Percentiles rank a stretch among this genome's conserved stretches.
Evolutionary conservation across 2,329 filamentous ascomycete genomes (phyloP).

Genomic region (Aspergillus sp.): DNA sequence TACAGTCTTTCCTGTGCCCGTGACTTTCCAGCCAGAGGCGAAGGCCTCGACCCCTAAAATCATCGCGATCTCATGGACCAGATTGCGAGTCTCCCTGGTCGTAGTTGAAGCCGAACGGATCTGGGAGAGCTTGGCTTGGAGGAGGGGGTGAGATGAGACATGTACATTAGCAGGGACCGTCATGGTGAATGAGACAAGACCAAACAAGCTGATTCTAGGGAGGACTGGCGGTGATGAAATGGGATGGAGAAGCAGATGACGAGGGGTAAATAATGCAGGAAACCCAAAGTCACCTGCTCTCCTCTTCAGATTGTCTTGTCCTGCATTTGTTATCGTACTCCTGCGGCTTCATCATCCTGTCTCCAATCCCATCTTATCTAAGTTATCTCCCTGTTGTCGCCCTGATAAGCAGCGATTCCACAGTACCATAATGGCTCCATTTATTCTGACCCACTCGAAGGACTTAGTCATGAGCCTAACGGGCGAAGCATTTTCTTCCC

Average conservation of each 20-base stretch:
- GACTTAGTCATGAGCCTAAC: slow-evolving; percentile 3
- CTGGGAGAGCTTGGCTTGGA: slow-evolving; percentile 85
- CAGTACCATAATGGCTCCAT: not conserved
- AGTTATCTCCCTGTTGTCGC: not conserved
- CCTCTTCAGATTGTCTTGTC: not conserved
- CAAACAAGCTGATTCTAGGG: not conserved
- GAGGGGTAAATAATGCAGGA: slow-evolving; percentile 10
- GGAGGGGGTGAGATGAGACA: slow-evolving; percentile 81
- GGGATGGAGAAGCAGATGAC: slow-evolving; percentile 1
- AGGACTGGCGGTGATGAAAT: slow-evolving; percentile 2
- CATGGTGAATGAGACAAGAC: slow-evolving; percentile 18
- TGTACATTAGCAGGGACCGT: slow-evolving; percentile 60
- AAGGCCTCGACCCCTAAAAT: slow-evolving; percentile 83
- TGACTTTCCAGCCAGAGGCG: slow-evolving; percentile 58
- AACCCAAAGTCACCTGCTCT: slow-evolving; percentile 13
- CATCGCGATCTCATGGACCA: slow-evolving; percentile 83
- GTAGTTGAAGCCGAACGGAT: slow-evolving; percentile 72
- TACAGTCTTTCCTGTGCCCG: slow-evolving; percentile 63
- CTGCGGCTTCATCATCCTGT: not conserved
- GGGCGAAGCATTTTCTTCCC: slow-evolving; percentile 6
- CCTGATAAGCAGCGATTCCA: not conserved
- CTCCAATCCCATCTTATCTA: slow-evolving; percentile 1
- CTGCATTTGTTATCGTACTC: not conserved
- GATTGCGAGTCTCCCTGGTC: slow-evolving; percentile 72
- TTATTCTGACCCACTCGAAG: slow-evolving; percentile 1